A percentile compares a stretch with the other conserved stretches of the same genome.
Evolutionary conservation across 441 rosid species (phyloP).

Genomic region (Brassica hybrid): DNA sequence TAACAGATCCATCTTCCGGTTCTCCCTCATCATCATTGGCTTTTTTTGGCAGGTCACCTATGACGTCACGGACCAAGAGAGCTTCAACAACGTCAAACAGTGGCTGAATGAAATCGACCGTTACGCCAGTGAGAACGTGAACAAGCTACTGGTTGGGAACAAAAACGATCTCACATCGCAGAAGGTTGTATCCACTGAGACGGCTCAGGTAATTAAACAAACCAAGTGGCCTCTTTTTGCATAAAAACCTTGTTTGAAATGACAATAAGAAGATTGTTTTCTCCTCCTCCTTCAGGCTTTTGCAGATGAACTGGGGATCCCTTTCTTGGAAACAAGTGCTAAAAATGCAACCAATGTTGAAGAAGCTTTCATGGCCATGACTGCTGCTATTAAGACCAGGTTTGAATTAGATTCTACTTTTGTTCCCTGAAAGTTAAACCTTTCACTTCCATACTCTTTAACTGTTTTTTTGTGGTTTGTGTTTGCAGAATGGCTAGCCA

Average conservation of each 20-base stretch:
- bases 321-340: conserved; percentile 78
- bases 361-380: conserved; percentile 80
- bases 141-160: no score
- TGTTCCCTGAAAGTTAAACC: not conserved
- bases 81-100: no score
- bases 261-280: not conserved
- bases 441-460: not conserved
- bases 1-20: not conserved
- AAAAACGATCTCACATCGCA: no score
- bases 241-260: conserved; percentile 8
- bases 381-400: conserved; percentile 70
- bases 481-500: conserved; percentile 84
- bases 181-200: conserved; percentile 56
- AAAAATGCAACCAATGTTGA: conserved; percentile 70
- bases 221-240: not conserved
- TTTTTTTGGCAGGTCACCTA: conserved; percentile 50
- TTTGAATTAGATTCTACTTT: conserved; percentile 12
- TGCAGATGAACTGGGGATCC: conserved; percentile 77
- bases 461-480: not conserved
- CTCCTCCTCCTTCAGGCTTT: conserved; percentile 53
- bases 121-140: no score
- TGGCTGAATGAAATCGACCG: no score
- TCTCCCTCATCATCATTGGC: conserved; percentile 16
- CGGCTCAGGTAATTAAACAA: conserved; percentile 48
- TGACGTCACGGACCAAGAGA: conserved; percentile 67